A percentile compares a stretch with the other conserved stretches of the same genome.
These are phyloP conservation scores for Lodderomyces jiufengensis DNA, from an alignment of 1,139 yeast species.

Conservation along the genomic window DNA sequence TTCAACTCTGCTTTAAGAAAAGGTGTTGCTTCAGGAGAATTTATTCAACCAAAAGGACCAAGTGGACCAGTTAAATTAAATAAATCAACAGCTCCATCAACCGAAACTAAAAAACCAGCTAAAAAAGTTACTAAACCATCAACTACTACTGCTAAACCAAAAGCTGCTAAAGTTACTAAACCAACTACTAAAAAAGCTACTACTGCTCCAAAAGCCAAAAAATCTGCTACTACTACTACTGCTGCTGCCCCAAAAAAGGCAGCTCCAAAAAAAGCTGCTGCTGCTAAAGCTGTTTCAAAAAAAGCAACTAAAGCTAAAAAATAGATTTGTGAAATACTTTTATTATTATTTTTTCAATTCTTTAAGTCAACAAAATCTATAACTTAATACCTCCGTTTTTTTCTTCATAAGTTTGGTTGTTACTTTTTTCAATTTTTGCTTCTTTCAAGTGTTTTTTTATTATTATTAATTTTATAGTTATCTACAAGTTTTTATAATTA, in stretches of 20 bases:
- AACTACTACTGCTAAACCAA: constrained; percentile 12
- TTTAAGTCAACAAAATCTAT: no score
- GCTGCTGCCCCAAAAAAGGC: constrained; percentile 1
- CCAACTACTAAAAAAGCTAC: constrained; percentile 13
- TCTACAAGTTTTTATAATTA: no score
- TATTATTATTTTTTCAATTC: no score
- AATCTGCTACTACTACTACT: constrained; percentile 20
- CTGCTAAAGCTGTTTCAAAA: constrained; percentile 15
- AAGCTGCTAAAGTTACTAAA: constrained; percentile 10
- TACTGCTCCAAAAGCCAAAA: constrained; percentile 13
- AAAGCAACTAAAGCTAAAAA: constrained; percentile 1
- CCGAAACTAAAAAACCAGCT: constrained; percentile 15
- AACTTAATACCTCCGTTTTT: no score
- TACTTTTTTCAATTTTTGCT: no score
- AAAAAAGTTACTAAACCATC: constrained; percentile 13
- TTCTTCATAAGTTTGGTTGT: no score
- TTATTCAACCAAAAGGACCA: constrained; percentile 85
- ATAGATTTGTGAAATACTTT: no score
- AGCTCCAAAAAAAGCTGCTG: constrained; percentile 7
- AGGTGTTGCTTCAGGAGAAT: constrained; percentile 75
- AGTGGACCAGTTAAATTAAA: constrained; percentile 69
- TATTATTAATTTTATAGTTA: no score
- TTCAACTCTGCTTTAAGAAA: constrained; percentile 78
- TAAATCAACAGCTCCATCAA: constrained; percentile 29
- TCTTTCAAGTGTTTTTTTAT: no score